Evolutionary conservation across 805 yeast species (phyloP).

Genomic region (Candida corydali): DNA sequence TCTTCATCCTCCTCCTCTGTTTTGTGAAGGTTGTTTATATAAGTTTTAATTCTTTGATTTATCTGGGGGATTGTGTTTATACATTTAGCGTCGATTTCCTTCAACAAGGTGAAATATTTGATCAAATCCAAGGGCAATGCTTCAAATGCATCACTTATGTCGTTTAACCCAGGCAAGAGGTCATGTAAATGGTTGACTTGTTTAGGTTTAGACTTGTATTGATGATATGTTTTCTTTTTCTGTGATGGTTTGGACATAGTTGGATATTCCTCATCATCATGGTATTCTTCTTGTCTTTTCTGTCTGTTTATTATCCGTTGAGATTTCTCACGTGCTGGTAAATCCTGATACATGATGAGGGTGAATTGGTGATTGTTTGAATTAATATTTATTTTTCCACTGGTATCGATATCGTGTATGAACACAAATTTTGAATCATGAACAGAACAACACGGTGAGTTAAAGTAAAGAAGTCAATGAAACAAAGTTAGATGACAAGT

Average conservation of each 20-base stretch:
- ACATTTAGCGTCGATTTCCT: conserved; percentile 95
- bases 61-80: conserved; percentile 68
- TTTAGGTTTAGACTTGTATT: conserved; percentile 30
- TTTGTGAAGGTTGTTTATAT: conserved; percentile 21
- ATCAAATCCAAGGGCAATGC: conserved; percentile 83
- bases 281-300: conserved; percentile 7
- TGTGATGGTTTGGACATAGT: conserved; percentile 9
- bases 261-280: conserved; percentile 5
- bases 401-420: too few relatives aligned
- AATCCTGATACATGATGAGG: conserved; percentile 16
- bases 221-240: conserved; percentile 22
- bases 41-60: conserved; percentile 50
- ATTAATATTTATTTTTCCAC: too few relatives aligned
- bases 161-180: conserved; percentile 78
- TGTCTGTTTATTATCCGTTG: conserved; percentile 14
- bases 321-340: conserved; percentile 26
- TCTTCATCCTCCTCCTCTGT: conserved; percentile 4
- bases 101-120: conserved; percentile 78
- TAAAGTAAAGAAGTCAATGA: too few relatives aligned
- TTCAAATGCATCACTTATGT: conserved; percentile 84
- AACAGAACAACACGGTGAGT: too few relatives aligned
- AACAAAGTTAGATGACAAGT: too few relatives aligned
- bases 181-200: conserved; percentile 32
- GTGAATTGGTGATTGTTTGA: too few relatives aligned
- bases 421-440: too few relatives aligned